Base-by-base conservation (phyloP, 257 asterid genomes). In the Solanum dulcamara region DNA sequence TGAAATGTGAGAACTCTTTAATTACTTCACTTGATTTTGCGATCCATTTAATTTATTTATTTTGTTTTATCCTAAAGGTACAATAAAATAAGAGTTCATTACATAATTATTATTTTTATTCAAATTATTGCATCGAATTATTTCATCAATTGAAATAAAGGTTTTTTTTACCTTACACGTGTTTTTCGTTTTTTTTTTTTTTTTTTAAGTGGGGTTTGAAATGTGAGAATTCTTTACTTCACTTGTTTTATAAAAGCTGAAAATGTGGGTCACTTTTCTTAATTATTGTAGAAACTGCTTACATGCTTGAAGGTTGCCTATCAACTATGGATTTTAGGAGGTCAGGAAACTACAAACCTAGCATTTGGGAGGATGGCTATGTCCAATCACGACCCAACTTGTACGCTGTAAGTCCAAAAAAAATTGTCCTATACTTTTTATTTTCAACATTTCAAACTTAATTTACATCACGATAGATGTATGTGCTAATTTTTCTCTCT, bases 311-410 rank as follows among this genome's bases (percentile, higher is more conserved):
- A 70, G 28, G 26, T 9, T 68, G 15, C 28, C 44, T 4, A 70
- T 71, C 12, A 77, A 46, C 26, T 15, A 77, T 77, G 83, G 62
- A 26, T 44, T 0, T 28, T 60, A 89, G 93, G 44, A 89, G 94
- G 32, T 89, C 93, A 2, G 94, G 88, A 66, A 92, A 92, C 87
- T 89, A 81, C 18, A 71, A 38, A 67, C 72, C 88, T 30, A 89
- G 91, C 86, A 53, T 87, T 42, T 92, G 94, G 94, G 87, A 92
- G 7, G 90, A 92, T 66, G 88, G 86, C 14, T 87, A 87, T 84
- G 81, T 92, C 40, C 91, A 90, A 55, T 90, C 94, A 24, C 85
- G 89, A 24, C 32, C 86, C 17, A 81, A 66, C 59, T 67, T 87
- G 22, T 90, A 85, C 71, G 8, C 26, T 66, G 94, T 91, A 84